These are phyloP conservation scores for Candida tropicalis DNA, from an alignment of 1,139 yeast species.

Conservation along the genomic window DNA sequence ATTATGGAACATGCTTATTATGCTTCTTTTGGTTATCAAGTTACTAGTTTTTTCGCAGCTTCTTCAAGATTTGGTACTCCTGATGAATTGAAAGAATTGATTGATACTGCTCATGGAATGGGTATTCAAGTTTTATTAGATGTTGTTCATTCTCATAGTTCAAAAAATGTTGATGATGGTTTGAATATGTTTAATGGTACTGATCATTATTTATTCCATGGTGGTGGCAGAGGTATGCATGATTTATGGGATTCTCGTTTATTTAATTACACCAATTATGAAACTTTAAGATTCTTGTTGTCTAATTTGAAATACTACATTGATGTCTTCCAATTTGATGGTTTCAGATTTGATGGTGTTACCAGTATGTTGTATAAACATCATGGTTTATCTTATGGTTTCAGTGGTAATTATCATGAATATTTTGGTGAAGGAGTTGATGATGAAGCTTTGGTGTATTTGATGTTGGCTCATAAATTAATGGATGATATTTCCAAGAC, in stretches of 20 bases:
- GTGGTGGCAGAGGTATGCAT: constrained; percentile 82
- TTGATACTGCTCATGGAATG: constrained; percentile 88
- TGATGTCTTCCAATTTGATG: constrained; percentile 87
- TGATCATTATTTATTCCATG: constrained; percentile 92
- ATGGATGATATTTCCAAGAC: constrained; percentile 53
- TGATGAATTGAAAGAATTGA: constrained; percentile 85
- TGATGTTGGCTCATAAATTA: constrained; percentile 85
- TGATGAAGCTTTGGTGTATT: constrained; percentile 80
- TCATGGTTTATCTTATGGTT: constrained; percentile 89
- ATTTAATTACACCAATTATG: constrained; percentile 89
- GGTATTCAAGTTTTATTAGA: constrained; percentile 88
- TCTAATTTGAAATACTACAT: constrained; percentile 86
- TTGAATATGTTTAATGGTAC: constrained; percentile 93
- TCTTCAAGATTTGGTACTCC: constrained; percentile 94
- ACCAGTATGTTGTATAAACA: constrained; percentile 90
- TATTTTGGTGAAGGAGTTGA: constrained; percentile 84
- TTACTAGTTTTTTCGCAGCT: constrained; percentile 87
- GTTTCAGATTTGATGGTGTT: constrained; percentile 96
- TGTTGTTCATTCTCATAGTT: constrained; percentile 94
- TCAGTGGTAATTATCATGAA: constrained; percentile 92
- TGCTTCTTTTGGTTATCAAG: constrained; percentile 96
- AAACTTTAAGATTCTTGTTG: constrained; percentile 82
- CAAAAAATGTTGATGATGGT: constrained; percentile 93
- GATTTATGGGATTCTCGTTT: constrained; percentile 94
- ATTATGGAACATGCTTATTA: constrained; percentile 98